phyloP scores from a whole-genome alignment of 176 grass and related monocot genomes.

The Areca catechu region DNA sequence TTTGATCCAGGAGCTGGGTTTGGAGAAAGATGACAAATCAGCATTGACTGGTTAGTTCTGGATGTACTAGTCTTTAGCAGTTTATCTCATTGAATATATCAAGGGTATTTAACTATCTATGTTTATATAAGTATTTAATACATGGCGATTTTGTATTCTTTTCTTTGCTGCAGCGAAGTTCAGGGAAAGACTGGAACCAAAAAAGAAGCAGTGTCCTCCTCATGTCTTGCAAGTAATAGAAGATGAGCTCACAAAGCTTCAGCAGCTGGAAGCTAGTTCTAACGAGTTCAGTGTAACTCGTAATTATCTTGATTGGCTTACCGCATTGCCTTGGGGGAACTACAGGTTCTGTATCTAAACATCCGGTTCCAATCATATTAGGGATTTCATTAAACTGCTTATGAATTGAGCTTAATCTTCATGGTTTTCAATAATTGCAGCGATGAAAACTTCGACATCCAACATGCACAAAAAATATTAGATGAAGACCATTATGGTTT shows the following conservation, averaged over 20 bases:
- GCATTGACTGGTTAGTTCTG: constrained; percentile 70
- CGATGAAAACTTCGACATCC: constrained; percentile 91
- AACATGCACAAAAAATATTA: constrained; percentile 87
- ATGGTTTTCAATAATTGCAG: constrained; percentile 27
- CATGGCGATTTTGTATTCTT: not conserved
- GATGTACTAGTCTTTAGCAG: constrained; percentile 3
- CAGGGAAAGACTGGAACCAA: constrained; percentile 82
- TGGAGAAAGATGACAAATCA: constrained; percentile 98
- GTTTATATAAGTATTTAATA: not conserved
- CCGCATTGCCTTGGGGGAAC: constrained; percentile 91
- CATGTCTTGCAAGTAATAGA: constrained; percentile 98
- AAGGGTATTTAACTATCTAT: too few species aligned
- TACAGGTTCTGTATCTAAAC: constrained; percentile 46
- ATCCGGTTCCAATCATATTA: not conserved
- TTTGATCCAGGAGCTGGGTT: constrained; percentile 66
- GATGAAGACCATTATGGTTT: constrained; percentile 99
- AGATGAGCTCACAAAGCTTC: constrained; percentile 93
- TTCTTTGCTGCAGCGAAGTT: constrained; percentile 69
- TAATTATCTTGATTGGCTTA: constrained; percentile 99
- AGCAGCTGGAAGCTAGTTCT: constrained; percentile 82
- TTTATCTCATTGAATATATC: too few species aligned
- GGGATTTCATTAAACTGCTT: too few species aligned
- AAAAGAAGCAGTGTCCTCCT: constrained; percentile 80
- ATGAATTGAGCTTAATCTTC: too few species aligned
- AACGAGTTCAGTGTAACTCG: constrained; percentile 98